A percentile compares a stretch with the other conserved stretches of the same genome.
These are phyloP conservation scores for Carex littledalei DNA, from an alignment of 176 grass and related monocot species.

Conservation along the genomic window DNA sequence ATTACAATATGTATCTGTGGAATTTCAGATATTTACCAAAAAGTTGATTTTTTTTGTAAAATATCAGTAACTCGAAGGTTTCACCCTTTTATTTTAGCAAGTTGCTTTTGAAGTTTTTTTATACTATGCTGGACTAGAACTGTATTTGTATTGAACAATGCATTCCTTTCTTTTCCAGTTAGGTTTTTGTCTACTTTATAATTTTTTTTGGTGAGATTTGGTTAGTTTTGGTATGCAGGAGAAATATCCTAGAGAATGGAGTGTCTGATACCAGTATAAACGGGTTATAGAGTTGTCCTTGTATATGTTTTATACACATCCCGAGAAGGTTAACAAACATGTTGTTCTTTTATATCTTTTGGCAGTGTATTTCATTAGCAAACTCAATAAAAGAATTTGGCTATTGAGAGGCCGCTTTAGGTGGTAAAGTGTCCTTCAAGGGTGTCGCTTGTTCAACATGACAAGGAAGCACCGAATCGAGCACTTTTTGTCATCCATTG, in stretches of 20 bases:
- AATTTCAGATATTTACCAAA: not conserved
- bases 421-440: not conserved
- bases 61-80: not conserved
- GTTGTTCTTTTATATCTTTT: not conserved
- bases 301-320: not conserved
- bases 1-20: not conserved
- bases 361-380: not conserved
- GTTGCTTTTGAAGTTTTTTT: not conserved
- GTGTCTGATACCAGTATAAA: not conserved
- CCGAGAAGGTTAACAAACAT: not conserved
- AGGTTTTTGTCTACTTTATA: not conserved
- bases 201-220: not conserved
- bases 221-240: not conserved
- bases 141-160: not conserved
- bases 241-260: not conserved
- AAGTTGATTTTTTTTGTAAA: not conserved
- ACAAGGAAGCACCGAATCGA: constrained; percentile 55
- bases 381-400: not conserved
- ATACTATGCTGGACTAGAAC: not conserved
- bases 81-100: not conserved
- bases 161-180: not conserved
- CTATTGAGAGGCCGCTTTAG: not conserved
- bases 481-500: constrained; percentile 44
- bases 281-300: not conserved
- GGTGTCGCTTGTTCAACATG: constrained; percentile 35